Evolutionary conservation across 495 filamentous ascomycete genomes (phyloP), one percentile per base, ranked within the genome.

Genomic region (Aspergillus egyptiacus): DNA sequence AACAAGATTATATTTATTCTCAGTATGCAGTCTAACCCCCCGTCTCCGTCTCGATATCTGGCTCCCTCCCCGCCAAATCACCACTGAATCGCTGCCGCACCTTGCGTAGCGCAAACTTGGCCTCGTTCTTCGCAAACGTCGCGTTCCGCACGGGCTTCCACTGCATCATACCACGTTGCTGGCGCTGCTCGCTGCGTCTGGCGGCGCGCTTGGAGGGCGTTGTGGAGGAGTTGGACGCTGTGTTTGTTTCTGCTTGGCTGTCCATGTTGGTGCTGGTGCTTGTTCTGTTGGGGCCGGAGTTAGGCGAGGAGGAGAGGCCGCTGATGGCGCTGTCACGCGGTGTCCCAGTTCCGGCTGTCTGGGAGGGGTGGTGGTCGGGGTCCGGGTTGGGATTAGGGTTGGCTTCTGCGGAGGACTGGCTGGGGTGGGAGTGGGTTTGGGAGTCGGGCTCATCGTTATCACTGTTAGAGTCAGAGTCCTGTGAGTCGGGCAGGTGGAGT

Each of bases 91-190:
- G 72, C 51, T 72, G 64, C 54, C 70, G 69, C 42, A 78, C 40
- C 57, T 72, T 77, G 6, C 60, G 61, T 32, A 77, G 31, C 34
- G 65, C 71, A 51, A 65, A 77, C 34, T 74, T 75, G 0, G 71
- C 70, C 58, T 79, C 74, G 46, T 79, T 66, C 46, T 72, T 74
- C 5, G 69, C 74, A 51, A 79, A 79, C 5, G 57, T 57, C 25
- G 70, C 69, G 50, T 79, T 79, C 2, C 75, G 60, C 6, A 73
- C 75, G n/a, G 75, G 75, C 34, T 70, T 71, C 75, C 75, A 79
- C 58, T 79, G 75, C 72, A 75, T 72, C 51, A 79, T 40, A 2
- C 75, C 75, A 20, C 75, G 70, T 40, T 76, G 67, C 60, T 74
- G 72, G 10, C 75, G 62, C 46, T 76, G 69, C 50, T 79, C 75